phyloP scores from a whole-genome alignment of 192 early-diverging fungal species.

The Helicostylum pulchrum region DNA sequence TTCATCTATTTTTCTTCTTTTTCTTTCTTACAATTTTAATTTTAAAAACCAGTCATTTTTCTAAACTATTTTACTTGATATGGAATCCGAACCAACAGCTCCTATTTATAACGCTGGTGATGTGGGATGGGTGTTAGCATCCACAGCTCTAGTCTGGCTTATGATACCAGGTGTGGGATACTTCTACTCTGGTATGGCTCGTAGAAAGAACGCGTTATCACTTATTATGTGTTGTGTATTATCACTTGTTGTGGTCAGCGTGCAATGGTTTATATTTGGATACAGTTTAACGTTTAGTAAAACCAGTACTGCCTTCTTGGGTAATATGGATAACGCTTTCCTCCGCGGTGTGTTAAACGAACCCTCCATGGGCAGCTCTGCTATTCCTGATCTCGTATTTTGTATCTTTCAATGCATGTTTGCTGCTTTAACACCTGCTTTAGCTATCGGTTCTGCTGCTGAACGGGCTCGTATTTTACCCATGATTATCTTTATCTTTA shows the following conservation, averaged over 20 bases:
- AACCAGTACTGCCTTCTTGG: constrained; percentile 68
- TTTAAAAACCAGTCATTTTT: background rate
- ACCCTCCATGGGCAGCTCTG: constrained; percentile 54
- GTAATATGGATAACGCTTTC: constrained; percentile 77
- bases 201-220: constrained; percentile 89
- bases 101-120: constrained; percentile 1
- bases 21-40: background rate
- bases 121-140: background rate
- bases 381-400: constrained; percentile 76
- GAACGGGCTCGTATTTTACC: constrained; percentile 87
- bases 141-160: constrained; percentile 37
- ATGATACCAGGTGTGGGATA: constrained; percentile 95
- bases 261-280: constrained; percentile 91
- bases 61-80: too few relatives aligned
- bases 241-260: constrained; percentile 78
- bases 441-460: constrained; percentile 87
- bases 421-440: constrained; percentile 85
- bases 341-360: constrained; percentile 51
- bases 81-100: background rate
- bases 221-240: constrained; percentile 82
- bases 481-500: constrained; percentile 83
- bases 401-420: constrained; percentile 88
- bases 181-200: constrained; percentile 94
- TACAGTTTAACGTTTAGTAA: constrained; percentile 89
- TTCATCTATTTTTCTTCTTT: background rate